These are phyloP conservation scores for Kurtzmaniella fragi DNA, from an alignment of 805 yeast genomes.

Conservation along the genomic window DNA sequence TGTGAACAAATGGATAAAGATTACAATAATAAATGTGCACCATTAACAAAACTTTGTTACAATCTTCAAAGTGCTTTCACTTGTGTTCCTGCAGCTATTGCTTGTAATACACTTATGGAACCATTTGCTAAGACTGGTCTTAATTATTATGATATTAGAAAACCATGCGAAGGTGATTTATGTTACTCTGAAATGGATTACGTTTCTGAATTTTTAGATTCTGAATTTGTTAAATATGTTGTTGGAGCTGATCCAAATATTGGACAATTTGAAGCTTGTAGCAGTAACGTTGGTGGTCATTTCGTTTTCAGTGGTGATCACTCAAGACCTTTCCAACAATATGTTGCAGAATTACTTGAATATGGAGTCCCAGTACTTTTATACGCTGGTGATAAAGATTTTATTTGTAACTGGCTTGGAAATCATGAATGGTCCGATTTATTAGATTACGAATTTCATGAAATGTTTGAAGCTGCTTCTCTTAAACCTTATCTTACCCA, in stretches of 20 bases:
- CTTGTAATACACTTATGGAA: slow-evolving; percentile 24
- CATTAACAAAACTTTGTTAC: slow-evolving; percentile 27
- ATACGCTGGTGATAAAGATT: slow-evolving; percentile 44
- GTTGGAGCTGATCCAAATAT: slow-evolving; percentile 53
- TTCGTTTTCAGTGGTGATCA: slow-evolving; percentile 60
- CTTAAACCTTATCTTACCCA: slow-evolving; percentile 35
- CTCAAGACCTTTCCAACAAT: slow-evolving; percentile 67
- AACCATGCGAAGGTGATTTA: slow-evolving; percentile 41
- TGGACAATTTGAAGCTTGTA: slow-evolving; percentile 42
- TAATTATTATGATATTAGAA: slow-evolving; percentile 63
- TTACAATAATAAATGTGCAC: slow-evolving; percentile 27
- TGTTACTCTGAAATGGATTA: slow-evolving; percentile 50
- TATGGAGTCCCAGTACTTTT: slow-evolving; percentile 34
- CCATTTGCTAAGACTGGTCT: slow-evolving; percentile 45
- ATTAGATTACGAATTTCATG: slow-evolving; percentile 21
- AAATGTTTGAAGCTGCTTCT: slow-evolving; percentile 12
- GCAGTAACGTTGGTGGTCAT: slow-evolving; percentile 45
- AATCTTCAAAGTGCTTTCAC: slow-evolving; percentile 24
- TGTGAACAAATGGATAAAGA: slow-evolving; percentile 31
- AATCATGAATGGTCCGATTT: slow-evolving; percentile 38
- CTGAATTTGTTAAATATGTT: slow-evolving; percentile 46
- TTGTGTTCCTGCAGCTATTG: slow-evolving; percentile 37
- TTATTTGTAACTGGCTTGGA: slow-evolving; percentile 43
- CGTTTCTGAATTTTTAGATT: slow-evolving; percentile 49
- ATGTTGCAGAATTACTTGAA: slow-evolving; percentile 41